Conservation (phyloP, 2,329 filamentous ascomycete genomes). For the Xylaria multiplex region DNA sequence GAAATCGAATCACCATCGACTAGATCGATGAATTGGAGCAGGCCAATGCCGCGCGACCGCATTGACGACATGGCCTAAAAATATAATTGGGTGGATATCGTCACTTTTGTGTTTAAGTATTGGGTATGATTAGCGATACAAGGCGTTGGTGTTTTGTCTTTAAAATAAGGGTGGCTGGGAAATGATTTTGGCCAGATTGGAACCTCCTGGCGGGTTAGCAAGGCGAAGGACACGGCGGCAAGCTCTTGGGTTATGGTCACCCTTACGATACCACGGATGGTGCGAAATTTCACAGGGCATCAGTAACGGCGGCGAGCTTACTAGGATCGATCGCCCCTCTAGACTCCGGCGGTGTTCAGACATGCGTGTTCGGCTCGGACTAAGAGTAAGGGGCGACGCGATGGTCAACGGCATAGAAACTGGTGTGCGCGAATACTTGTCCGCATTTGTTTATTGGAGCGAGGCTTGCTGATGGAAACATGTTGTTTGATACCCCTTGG, state of each 20-base stretch:
- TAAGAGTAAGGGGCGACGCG: neutral
- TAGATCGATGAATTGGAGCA: slow-evolving; percentile 19
- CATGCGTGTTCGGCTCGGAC: neutral
- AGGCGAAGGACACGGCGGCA: neutral
- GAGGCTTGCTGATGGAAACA: neutral
- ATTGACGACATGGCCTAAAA: neutral
- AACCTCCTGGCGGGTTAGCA: neutral
- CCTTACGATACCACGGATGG: neutral
- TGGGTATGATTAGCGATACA: neutral
- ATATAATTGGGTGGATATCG: neutral
- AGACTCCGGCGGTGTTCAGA: neutral
- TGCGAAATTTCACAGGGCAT: neutral
- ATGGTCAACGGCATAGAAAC: neutral
- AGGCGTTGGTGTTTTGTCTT: neutral
- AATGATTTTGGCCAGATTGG: neutral
- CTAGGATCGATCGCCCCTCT: neutral
- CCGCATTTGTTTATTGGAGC: neutral
- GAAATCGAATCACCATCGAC: neutral
- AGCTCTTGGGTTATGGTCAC: neutral
- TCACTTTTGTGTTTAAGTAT: neutral
- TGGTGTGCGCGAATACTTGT: neutral
- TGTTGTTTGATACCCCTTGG: neutral
- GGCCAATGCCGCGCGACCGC: slow-evolving; percentile 17
- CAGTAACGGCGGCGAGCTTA: too few relatives aligned
- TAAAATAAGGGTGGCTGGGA: neutral